These are phyloP conservation scores for Flaveria robusta DNA, from an alignment of 129 eudicot genomes.

Conservation along the genomic window DNA sequence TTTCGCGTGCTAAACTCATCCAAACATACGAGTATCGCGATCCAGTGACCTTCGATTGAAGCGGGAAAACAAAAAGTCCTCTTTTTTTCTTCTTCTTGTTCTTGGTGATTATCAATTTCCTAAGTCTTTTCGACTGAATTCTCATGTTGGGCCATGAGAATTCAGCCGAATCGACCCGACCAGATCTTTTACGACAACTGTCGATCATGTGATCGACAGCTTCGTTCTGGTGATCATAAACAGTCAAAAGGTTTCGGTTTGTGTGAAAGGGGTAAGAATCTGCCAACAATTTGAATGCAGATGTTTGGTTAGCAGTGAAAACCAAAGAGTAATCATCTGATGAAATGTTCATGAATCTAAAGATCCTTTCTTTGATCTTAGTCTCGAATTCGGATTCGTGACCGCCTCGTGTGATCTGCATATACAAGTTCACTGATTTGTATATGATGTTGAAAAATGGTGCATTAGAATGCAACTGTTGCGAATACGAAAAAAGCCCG, in stretches of 20 bases:
- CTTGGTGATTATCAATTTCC: slow-evolving; percentile 45
- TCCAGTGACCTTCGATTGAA: slow-evolving; percentile 82
- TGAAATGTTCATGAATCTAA: slow-evolving; percentile 72
- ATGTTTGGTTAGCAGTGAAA: slow-evolving; percentile 73
- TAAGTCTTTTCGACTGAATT: slow-evolving; percentile 52
- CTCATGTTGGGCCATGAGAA: slow-evolving; percentile 85
- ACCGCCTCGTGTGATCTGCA: slow-evolving; percentile 47
- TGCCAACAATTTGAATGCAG: slow-evolving; percentile 68
- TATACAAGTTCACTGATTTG: slow-evolving; percentile 46
- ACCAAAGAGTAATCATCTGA: slow-evolving; percentile 77
- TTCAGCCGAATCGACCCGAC: slow-evolving; percentile 51
- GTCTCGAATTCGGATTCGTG: slow-evolving; percentile 56
- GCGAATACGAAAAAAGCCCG: slow-evolving; percentile 69
- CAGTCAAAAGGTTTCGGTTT: slow-evolving; percentile 60
- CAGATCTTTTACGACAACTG: slow-evolving; percentile 52
- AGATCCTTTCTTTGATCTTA: slow-evolving; percentile 54
- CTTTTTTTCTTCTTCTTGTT: slow-evolving; percentile 48
- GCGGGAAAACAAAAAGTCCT: slow-evolving; percentile 81
- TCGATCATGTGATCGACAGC: slow-evolving; percentile 62
- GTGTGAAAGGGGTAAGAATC: slow-evolving; percentile 73
- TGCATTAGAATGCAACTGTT: slow-evolving; percentile 37
- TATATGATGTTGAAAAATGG: slow-evolving; percentile 58
- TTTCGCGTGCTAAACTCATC: slow-evolving; percentile 82
- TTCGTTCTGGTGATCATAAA: slow-evolving; percentile 75
- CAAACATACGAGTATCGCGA: slow-evolving; percentile 71